phyloP scores from a whole-genome alignment of 2,329 filamentous ascomycete genomes.

The Talaromyces verruculosus region DNA sequence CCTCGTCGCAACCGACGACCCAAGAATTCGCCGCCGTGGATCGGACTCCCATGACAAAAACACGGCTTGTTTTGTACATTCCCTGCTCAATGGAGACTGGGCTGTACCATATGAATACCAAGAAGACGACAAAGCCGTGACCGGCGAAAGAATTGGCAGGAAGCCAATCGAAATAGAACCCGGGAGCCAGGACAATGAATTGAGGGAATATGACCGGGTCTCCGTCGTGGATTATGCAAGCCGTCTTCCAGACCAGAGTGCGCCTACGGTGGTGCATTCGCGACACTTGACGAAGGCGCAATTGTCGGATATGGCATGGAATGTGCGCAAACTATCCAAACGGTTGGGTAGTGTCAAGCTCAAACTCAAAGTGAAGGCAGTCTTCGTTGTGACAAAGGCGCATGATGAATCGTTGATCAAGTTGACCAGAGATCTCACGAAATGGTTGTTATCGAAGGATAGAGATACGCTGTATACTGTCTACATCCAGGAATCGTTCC shows the following conservation, averaged over 20 bases:
- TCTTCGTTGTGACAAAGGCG: constrained; percentile 91
- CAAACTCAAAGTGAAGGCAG: constrained; percentile 74
- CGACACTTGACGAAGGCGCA: constrained; percentile 93
- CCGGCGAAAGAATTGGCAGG: constrained; percentile 16
- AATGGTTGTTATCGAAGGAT: constrained; percentile 76
- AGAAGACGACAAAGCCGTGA: constrained; percentile 22
- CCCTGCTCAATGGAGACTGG: constrained; percentile 51
- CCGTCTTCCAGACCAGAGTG: constrained; percentile 26
- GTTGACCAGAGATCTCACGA: constrained; percentile 72
- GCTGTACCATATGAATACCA: constrained; percentile 23
- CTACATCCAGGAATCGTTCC: constrained; percentile 75
- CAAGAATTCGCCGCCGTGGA: constrained; percentile 39
- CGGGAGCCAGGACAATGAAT: constrained; percentile 8
- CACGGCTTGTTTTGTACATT: constrained; percentile 64
- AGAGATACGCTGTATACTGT: constrained; percentile 70
- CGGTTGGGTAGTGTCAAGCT: constrained; percentile 80
- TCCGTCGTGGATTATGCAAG: constrained; percentile 30
- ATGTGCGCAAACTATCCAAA: constrained; percentile 85
- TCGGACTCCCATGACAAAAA: constrained; percentile 35
- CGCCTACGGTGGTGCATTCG: constrained; percentile 54
- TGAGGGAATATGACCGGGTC: constrained; percentile 26
- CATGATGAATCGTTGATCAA: constrained; percentile 77
- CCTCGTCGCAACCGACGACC: constrained; percentile 49
- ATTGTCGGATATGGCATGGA: constrained; percentile 94
- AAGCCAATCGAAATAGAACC: constrained; percentile 15